Base-by-base conservation (phyloP, 2,329 filamentous ascomycete species). In the Chaetomium sp. region DNA sequence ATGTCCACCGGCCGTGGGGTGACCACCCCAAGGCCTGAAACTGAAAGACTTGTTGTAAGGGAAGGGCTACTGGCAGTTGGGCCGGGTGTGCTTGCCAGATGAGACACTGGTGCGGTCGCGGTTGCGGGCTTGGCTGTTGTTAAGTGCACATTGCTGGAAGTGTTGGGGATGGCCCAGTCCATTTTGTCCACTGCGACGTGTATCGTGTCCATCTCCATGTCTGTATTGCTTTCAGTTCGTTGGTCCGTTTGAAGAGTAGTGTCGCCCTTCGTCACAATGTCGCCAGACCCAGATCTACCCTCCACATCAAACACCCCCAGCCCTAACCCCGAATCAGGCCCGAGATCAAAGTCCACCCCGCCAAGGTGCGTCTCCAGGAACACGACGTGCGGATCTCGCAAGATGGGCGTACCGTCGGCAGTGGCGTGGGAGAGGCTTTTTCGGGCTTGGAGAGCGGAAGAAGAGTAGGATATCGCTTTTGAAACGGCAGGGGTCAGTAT, bases 381-480 rank as follows among this genome's bases (percentile, higher is more conserved):
- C 10, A 53, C 41, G 11, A 58, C 50, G 50, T 50, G 50, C 5
- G 56, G 56, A 43, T 58, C 56, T 14, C 53, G 49, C 45, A 32
- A 43, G 42, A 55, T 53, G 36, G 56, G 56, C 0, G 53, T 55
- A 37, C 56, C 56, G 50, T 58, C 53, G 12, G 37, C 46, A 5
- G 36, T 51, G 12, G 49, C 53, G 42, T 55, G 53, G 37, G 52
- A n/a, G n/a, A 56, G 52, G 48, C 14, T 44, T 34, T 14, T 37
- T 41, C 47, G 42, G 19, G 32, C 47, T 12, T 41, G 12, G 35
- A 35, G 14, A 19, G 45, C n/a, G 27, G 49, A 9, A 12, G 37
- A 7, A 41, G 55, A 14, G 44, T n/a, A 35, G 8, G 36, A 36
- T 32, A 38, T n/a, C 6, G 46, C 11, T 36, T 10, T 33, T 9